Percentiles rank a stretch among this genome's conserved stretches.
Conservation (phyloP, 441 rosid species). For the Pelargonium citronellum region DNA sequence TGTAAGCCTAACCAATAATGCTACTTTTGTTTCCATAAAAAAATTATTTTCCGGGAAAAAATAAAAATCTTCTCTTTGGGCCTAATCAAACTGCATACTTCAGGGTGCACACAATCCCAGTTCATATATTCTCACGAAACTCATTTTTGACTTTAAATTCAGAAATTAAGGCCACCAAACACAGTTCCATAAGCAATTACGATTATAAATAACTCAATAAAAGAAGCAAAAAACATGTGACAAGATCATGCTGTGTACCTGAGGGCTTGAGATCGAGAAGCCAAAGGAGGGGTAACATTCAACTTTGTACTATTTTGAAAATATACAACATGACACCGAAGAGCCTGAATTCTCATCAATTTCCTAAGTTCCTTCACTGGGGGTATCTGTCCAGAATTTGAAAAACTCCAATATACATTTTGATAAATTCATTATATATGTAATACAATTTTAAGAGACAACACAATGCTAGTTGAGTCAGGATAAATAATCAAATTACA, state of each 20-base stretch:
- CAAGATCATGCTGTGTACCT: slow-evolving; percentile 40
- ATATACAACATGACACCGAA: slow-evolving; percentile 76
- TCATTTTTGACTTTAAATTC: not conserved
- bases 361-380: slow-evolving; percentile 80
- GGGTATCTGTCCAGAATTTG: slow-evolving; percentile 39
- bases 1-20: not conserved
- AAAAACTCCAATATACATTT: too few species aligned
- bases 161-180: slow-evolving; percentile 1
- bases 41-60: not conserved
- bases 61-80: not conserved
- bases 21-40: not conserved
- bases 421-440: too few species aligned
- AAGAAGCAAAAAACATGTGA: not conserved
- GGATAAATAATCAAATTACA: too few species aligned
- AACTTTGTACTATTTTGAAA: slow-evolving; percentile 73
- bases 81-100: not conserved
- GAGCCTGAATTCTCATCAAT: slow-evolving; percentile 79
- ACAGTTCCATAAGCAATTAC: slow-evolving; percentile 2
- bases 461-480: too few species aligned
- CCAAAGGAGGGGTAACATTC: slow-evolving; percentile 80
- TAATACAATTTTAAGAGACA: too few species aligned
- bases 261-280: slow-evolving; percentile 91
- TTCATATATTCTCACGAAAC: not conserved
- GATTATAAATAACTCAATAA: too few species aligned
- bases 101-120: not conserved